Evolutionary conservation across 257 asterid species (phyloP).

Genomic region (Henckelia pumila): DNA sequence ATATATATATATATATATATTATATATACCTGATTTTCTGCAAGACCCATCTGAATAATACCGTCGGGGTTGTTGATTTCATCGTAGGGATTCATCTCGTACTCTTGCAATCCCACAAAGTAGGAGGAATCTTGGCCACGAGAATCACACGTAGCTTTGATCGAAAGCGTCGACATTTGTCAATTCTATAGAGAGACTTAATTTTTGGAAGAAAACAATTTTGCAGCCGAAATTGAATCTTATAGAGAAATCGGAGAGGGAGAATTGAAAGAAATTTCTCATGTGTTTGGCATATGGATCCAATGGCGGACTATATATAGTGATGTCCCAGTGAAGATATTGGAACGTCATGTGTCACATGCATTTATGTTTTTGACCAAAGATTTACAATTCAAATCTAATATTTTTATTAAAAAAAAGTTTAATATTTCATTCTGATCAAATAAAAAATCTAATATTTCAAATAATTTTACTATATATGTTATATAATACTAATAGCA

Average conservation of each 20-base stretch:
- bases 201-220: conserved; percentile 9
- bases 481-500: no score
- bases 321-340: conserved; percentile 16
- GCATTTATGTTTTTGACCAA: conserved; percentile 22
- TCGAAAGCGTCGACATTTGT: conserved; percentile 44
- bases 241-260: conserved; percentile 3
- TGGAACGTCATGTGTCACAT: conserved; percentile 21
- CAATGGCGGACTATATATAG: conserved; percentile 32
- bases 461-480: no score
- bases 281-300: no score
- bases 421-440: no score
- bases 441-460: no score
- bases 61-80: conserved; percentile 48
- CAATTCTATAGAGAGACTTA: not conserved
- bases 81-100: conserved; percentile 60
- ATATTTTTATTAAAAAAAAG: no score
- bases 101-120: conserved; percentile 67
- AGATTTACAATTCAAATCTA: not conserved
- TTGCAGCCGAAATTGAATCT: not conserved
- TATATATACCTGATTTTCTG: conserved; percentile 49
- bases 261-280: not conserved
- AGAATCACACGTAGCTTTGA: conserved; percentile 50
- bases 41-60: conserved; percentile 70
- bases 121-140: conserved; percentile 71
- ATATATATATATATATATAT: no score